These are phyloP conservation scores for Nicotiana tabacum DNA, from an alignment of 257 asterid species.

Conservation along the genomic window DNA sequence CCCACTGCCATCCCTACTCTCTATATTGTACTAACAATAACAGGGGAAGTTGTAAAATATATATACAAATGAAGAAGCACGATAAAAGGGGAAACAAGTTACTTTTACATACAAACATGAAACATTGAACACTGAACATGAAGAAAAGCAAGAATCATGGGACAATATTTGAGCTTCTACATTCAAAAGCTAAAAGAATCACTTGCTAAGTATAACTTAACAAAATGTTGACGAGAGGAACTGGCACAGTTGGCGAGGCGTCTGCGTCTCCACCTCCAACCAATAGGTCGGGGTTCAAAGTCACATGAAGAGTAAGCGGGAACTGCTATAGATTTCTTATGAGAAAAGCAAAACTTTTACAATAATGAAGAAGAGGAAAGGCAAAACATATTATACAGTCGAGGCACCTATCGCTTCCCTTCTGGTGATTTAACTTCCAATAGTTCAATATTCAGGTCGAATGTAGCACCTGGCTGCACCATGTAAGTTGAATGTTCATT, in stretches of 20 bases:
- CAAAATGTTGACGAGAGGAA: background rate
- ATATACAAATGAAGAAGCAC: background rate
- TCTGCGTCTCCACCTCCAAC: background rate
- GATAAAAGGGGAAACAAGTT: background rate
- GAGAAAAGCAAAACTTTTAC: background rate
- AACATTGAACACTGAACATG: background rate
- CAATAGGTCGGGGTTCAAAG: background rate
- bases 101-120: background rate
- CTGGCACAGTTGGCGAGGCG: background rate
- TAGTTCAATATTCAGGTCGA: conserved; percentile 81
- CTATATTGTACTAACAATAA: background rate
- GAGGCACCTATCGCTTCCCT: conserved; percentile 25
- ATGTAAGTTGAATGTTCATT: conserved; percentile 11
- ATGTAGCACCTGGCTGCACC: conserved; percentile 80
- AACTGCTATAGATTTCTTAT: background rate
- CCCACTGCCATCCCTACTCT: too few species aligned
- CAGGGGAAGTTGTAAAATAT: background rate
- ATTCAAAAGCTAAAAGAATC: background rate
- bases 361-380: background rate
- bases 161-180: background rate
- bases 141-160: background rate
- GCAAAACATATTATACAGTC: background rate
- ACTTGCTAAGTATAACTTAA: background rate
- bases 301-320: background rate
- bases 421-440: conserved; percentile 55